Base-by-base conservation (phyloP, 31 red algal genomes). In the Endocladia muricata region DNA sequence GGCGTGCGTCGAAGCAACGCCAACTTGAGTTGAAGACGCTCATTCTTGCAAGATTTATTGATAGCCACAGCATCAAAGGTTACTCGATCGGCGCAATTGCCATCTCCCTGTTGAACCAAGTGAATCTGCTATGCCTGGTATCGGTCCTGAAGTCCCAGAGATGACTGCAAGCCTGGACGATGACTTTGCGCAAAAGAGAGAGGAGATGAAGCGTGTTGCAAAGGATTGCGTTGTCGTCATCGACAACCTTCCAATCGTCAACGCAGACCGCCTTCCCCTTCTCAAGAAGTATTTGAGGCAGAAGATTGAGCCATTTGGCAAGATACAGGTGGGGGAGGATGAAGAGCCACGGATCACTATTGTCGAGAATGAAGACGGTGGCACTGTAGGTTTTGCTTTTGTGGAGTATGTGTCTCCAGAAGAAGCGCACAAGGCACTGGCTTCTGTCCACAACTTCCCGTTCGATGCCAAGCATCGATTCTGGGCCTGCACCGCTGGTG, bases 301-400 rank as follows among this genome's bases (percentile, higher is more conserved):
- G 1, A 30, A 42, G 23, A 81, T 89, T 37, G 76, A 79, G 11
- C 66, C 48, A 28, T 56, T 38, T 19, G 87, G 54, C 9, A 43
- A 37, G 15, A 47, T 82, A 37, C 68, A 70, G 23, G 71, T 61
- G 36, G 70, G 72, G 54, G 78, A 74, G 4, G 38, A 74, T 28
- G 80, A 74, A 21, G 39, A 51, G 31, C 88, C 88, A n/a, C 67
- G 64, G 36, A 44, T 92, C 28, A 74, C 30, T 25, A 68, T 94
- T 44, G 78, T 83, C n/a, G 79, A 77, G n/a, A 60, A 70, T 25
- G 85, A 84, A 4, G 56, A 83, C 30, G 81, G 86, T 23, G 32
- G 47, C n/a, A 85, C 92, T 31, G 34, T 89, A n/a, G 94, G 94
- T 2, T 94, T 88, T 91, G 96, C 86, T 38, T 48, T 98, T 36